Conservation (phyloP, 176 grass and related monocot genomes). For the Zoysia pacifica region DNA sequence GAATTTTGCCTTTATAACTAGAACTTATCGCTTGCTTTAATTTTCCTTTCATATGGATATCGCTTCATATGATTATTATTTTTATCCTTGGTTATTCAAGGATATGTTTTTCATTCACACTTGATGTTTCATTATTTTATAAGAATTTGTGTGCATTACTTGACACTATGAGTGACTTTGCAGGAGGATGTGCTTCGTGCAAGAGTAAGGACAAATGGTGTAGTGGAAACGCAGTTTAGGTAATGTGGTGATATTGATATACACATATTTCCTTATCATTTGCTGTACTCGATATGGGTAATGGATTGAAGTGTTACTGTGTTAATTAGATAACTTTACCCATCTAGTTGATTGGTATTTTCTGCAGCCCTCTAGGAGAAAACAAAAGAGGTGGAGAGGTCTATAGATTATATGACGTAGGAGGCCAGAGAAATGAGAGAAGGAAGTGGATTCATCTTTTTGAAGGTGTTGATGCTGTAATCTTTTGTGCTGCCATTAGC, state of each 20-base stretch:
- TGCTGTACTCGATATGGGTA: neutral
- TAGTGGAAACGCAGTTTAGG: slow-evolving; percentile 97
- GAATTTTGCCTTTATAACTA: neutral
- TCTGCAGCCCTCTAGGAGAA: slow-evolving; percentile 84
- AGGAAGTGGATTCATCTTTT: slow-evolving; percentile 99
- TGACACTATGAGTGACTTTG: slow-evolving; percentile 14
- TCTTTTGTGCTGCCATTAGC: slow-evolving; percentile 99
- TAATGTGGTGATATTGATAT: slow-evolving; percentile 32
- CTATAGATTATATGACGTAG: slow-evolving; percentile 93
- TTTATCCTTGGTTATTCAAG: neutral
- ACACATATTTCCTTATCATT: slow-evolving; percentile 9
- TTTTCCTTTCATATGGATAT: neutral
- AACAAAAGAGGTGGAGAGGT: slow-evolving; percentile 93
- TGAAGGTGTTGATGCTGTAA: slow-evolving; percentile 94
- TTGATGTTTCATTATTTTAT: neutral
- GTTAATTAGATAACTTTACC: neutral
- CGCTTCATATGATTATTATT: slow-evolving; percentile 7
- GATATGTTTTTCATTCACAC: neutral
- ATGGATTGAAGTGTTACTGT: neutral
- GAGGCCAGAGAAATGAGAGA: slow-evolving; percentile 98
- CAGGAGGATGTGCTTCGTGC: slow-evolving; percentile 98
- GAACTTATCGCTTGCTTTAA: neutral
- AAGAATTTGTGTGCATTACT: slow-evolving; percentile 7
- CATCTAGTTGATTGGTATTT: neutral
- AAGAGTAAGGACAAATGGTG: slow-evolving; percentile 85